Evolutionary conservation across 495 filamentous ascomycete species (phyloP).

Genomic region (Extremus antarcticus): DNA sequence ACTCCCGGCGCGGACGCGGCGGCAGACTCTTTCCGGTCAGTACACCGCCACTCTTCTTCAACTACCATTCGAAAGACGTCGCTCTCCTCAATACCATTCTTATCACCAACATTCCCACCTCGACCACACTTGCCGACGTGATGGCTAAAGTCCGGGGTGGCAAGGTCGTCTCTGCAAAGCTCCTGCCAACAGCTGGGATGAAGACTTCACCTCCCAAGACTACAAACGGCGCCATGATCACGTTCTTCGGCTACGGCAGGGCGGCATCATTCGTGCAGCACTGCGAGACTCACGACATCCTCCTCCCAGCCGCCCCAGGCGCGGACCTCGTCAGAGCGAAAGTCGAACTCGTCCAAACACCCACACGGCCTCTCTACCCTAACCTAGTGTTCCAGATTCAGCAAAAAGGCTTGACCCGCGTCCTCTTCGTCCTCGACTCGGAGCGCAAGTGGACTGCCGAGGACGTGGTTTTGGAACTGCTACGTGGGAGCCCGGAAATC

Average conservation of each 20-base stretch:
- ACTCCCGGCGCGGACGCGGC: no score
- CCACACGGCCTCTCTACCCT: background rate
- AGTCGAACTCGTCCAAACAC: background rate
- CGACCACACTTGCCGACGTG: conserved; percentile 1
- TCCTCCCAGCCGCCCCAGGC: background rate
- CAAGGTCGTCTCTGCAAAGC: conserved; percentile 1
- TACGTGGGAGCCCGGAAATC: background rate
- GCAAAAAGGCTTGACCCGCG: conserved; percentile 1
- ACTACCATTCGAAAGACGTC: background rate
- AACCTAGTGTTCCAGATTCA: background rate
- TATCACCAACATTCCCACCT: conserved; percentile 4
- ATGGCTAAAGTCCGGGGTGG: conserved; percentile 8
- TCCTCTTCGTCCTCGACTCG: conserved; percentile 8
- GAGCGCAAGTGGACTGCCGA: background rate
- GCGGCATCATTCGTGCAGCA: background rate
- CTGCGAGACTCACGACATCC: background rate
- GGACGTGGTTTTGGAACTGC: background rate
- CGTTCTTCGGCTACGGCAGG: background rate
- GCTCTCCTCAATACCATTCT: background rate
- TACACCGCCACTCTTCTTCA: no score
- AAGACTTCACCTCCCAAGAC: background rate
- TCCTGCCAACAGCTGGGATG: conserved; percentile 1
- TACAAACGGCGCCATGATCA: conserved; percentile 4
- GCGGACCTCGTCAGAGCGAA: background rate
- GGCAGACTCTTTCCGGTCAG: no score